Percentiles rank a stretch among this genome's conserved stretches.
Conservation (phyloP, 331 rosid genomes). For the Malus hybrid region DNA sequence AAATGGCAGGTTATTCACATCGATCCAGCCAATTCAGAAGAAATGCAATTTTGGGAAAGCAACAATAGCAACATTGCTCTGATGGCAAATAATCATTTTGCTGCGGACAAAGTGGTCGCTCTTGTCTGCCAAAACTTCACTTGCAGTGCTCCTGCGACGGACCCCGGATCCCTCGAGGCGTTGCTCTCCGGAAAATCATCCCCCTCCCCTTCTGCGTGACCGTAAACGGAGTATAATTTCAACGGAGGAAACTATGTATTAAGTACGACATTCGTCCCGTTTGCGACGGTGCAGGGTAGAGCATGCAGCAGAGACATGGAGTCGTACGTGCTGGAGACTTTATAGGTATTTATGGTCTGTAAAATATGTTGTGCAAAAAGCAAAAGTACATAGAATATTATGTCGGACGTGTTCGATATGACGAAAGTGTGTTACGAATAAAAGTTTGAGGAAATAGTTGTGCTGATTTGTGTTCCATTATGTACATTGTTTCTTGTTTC, state of each 20-base stretch:
- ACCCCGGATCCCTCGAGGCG: constrained; percentile 43
- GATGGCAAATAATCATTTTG: constrained; percentile 56
- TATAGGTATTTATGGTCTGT: too few relatives aligned
- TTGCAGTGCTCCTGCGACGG: constrained; percentile 54
- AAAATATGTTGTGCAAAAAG: too few relatives aligned
- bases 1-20: constrained; percentile 64
- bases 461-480: too few relatives aligned
- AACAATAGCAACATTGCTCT: constrained; percentile 53
- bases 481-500: too few relatives aligned
- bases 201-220: constrained; percentile 26
- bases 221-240: not conserved
- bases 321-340: too few relatives aligned
- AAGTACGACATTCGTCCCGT: not conserved
- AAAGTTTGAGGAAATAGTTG: too few relatives aligned
- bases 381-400: too few relatives aligned
- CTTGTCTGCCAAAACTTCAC: constrained; percentile 87
- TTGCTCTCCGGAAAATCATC: constrained; percentile 38
- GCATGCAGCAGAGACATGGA: not conserved
- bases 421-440: too few relatives aligned
- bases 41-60: constrained; percentile 81
- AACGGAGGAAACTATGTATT: not conserved
- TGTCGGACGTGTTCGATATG: too few relatives aligned
- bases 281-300: not conserved
- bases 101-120: constrained; percentile 51
- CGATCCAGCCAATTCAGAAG: constrained; percentile 51